Evolutionary conservation across 805 yeast genomes (phyloP), one percentile per base, ranked within the genome.

Genomic region (Candida silvatica): DNA sequence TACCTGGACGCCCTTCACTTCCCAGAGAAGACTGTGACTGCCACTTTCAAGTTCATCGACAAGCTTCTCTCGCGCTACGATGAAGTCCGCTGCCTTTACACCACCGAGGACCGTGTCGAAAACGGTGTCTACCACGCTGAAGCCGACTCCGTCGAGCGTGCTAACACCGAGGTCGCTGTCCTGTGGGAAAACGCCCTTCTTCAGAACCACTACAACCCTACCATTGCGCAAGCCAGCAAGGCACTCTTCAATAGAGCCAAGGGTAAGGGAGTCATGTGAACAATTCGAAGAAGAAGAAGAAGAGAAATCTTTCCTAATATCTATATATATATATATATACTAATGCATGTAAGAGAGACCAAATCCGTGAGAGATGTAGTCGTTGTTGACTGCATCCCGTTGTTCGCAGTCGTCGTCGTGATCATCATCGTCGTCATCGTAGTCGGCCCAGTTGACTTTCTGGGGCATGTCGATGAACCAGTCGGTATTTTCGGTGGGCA

Each of bases 1-100:
- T 79, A 85, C 35, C 69, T 77, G 49, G 60, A 76, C 12, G 52
- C 75, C 31, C 62, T 82, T 34, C 84, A 86, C 36, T 70, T 86
- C 12, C 97, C 97, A 3, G 97, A 90, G 55, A 86, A 86, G 55
- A 77, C 96, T 0, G 61, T 85, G 2, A 66, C 85, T 45, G 94
- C 95, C 1, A 56, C 79, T 2, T 62, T 87, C 32, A 81, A 82
- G 50, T 82, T 90, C 43, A 51, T 90, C 31, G 92, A 84, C 19
- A 83, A 84, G 47, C 62, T 92, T 39, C 67, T 74, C 53, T 75
- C 74, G 35, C 71, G 81, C 52, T 81, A 78, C 54, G 78, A 85
- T 28, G 80, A 78, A 35, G 60, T 86, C 31, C 70, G 75, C 34
- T 83, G 94, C 1, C 61, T 90, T 34, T 86, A 80, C 61, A 76